A percentile compares a stretch with the other conserved stretches of the same genome.
Evolutionary conservation across 768 basidiomycete species (phyloP).

Genomic region (Boletus barrowsii): DNA sequence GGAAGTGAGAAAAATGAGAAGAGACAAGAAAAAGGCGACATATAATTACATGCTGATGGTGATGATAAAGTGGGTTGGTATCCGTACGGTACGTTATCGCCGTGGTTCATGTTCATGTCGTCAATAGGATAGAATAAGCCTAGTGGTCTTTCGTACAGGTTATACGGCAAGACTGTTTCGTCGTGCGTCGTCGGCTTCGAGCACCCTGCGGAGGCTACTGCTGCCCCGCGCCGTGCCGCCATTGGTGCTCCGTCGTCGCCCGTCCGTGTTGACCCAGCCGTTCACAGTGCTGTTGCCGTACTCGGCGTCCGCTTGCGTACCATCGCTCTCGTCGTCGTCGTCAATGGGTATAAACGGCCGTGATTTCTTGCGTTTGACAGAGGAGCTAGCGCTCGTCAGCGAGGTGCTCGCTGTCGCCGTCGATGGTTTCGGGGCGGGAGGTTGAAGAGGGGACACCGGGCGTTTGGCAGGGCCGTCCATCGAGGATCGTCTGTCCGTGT

Average conservation of each 20-base stretch:
- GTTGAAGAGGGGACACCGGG: constrained; percentile 29
- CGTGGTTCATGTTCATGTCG: constrained; percentile 16
- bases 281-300: constrained; percentile 40
- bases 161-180: constrained; percentile 68
- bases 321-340: constrained; percentile 61
- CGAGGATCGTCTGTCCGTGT: constrained; percentile 40
- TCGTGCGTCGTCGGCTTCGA: constrained; percentile 51
- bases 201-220: constrained; percentile 30
- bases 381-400: constrained; percentile 19
- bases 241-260: constrained; percentile 46
- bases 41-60: constrained; percentile 30
- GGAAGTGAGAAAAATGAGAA: not conserved
- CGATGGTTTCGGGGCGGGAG: constrained; percentile 36
- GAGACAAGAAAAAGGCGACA: not conserved
- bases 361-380: constrained; percentile 53
- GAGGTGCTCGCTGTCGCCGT: constrained; percentile 36
- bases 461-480: constrained; percentile 34
- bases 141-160: constrained; percentile 28
- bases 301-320: constrained; percentile 70
- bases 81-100: constrained; percentile 21
- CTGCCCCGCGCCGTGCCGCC: constrained; percentile 12
- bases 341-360: constrained; percentile 43
- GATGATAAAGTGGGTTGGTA: constrained; percentile 12
- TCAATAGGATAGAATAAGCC: constrained; percentile 38
- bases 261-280: constrained; percentile 57